Conservation (phyloP, 192 early-diverging fungal species). For the Podila minutissima region DNA sequence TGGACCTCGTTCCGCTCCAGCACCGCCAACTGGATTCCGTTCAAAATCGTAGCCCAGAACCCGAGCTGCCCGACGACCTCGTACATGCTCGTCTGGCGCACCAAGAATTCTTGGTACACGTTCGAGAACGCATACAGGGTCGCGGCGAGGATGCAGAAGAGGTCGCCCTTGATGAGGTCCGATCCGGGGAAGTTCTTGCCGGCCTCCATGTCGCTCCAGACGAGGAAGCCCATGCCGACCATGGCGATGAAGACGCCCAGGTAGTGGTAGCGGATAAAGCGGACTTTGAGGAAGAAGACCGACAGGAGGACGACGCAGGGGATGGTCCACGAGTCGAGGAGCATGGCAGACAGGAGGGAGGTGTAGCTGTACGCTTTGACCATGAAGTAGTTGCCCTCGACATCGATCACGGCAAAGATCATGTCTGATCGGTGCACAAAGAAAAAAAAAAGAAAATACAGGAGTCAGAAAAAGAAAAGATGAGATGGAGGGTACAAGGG, state of each 20-base stretch:
- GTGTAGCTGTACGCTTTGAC: conserved; percentile 83
- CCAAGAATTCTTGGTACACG: conserved; percentile 75
- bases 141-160: conserved; percentile 78
- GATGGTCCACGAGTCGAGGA: conserved; percentile 81
- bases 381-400: conserved; percentile 86
- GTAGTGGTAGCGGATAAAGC: conserved; percentile 73
- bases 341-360: conserved; percentile 78
- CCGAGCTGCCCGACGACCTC: conserved; percentile 81
- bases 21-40: conserved; percentile 72
- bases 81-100: conserved; percentile 74
- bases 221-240: conserved; percentile 72
- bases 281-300: conserved; percentile 68
- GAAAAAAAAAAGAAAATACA: background rate
- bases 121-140: conserved; percentile 82
- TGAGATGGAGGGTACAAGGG: background rate
- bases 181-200: conserved; percentile 61
- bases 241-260: conserved; percentile 76
- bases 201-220: conserved; percentile 70
- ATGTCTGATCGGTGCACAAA: conserved; percentile 50
- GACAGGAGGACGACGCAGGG: conserved; percentile 76
- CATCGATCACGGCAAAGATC: conserved; percentile 72
- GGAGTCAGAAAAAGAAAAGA: background rate
- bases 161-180: conserved; percentile 70
- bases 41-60: conserved; percentile 78
- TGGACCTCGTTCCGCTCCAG: conserved; percentile 71